These are phyloP conservation scores for Boletellus deceptivus DNA, from an alignment of 1,284 basidiomycete species.

Conservation along the genomic window DNA sequence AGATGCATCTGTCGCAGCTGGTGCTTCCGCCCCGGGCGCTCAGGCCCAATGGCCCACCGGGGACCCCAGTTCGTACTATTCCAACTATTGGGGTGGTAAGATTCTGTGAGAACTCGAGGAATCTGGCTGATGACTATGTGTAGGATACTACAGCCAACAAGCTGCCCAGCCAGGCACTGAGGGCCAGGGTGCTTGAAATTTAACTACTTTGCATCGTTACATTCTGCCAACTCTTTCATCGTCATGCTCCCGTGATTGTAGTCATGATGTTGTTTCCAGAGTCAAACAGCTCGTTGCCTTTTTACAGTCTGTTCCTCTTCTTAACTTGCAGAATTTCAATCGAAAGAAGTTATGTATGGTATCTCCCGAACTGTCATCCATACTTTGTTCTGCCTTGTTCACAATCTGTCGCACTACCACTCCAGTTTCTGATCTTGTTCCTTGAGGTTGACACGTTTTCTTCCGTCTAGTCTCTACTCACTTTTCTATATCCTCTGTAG, in stretches of 20 bases:
- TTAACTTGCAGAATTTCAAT: slow-evolving; percentile 24
- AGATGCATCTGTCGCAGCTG: slow-evolving; percentile 47
- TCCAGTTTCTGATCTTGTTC: slow-evolving; percentile 14
- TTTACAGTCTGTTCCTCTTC: slow-evolving; percentile 18
- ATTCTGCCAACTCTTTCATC: slow-evolving; percentile 26
- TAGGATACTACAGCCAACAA: slow-evolving; percentile 79
- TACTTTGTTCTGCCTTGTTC: slow-evolving; percentile 26
- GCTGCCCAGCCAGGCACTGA: slow-evolving; percentile 60
- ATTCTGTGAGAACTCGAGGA: background rate
- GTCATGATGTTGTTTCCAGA: slow-evolving; percentile 28
- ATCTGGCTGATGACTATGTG: slow-evolving; percentile 15
- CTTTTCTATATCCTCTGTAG: slow-evolving; percentile 30
- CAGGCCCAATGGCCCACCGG: slow-evolving; percentile 70
- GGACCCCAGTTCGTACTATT: slow-evolving; percentile 75
- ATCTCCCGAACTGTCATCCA: slow-evolving; percentile 31
- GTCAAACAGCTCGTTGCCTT: slow-evolving; percentile 21
- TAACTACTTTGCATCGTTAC: slow-evolving; percentile 29
- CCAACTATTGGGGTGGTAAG: slow-evolving; percentile 82
- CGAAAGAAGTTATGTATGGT: slow-evolving; percentile 35
- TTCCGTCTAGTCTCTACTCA: slow-evolving; percentile 22
- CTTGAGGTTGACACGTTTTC: slow-evolving; percentile 22
- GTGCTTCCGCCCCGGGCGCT: slow-evolving; percentile 51
- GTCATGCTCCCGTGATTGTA: slow-evolving; percentile 34
- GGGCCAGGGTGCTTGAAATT: slow-evolving; percentile 56
- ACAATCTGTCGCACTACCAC: slow-evolving; percentile 22